Base-by-base conservation (phyloP, 208 protist species). In the Herpetomonas tarakana region DNA sequence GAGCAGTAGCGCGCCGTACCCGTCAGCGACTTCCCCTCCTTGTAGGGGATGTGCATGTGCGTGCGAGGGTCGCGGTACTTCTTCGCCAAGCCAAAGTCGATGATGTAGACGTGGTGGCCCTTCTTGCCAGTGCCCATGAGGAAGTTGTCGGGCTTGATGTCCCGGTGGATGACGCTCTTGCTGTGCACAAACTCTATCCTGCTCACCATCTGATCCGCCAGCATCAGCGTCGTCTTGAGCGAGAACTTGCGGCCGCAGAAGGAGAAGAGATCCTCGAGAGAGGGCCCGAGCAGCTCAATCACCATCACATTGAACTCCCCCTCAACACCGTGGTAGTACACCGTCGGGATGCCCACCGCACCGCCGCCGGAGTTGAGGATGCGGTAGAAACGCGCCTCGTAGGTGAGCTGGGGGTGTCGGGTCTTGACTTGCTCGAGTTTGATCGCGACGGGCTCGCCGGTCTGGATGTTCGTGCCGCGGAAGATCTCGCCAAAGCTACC, bases 41-140 rank as follows among this genome's bases (percentile, higher is more conserved):
- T 88, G 77, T 99, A 99, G 1, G 98, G 94, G 51, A 99, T 99
- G 83, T 99, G 99, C 65, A 94, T 68, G 69, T 98, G 92, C 22
- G 98, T 99, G 56, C 93, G 92, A 14, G 96, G 88, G 71, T 99
- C 98, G 49, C 98, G 82, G 74, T 99, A 99, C 64, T 94, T 96
- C 85, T 99, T 99, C 26, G 98, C 94, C 18, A 99, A 78, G 21
- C 99, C 99, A 84, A 99, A 99, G 83, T 99, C 98, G 70, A 99
- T 99, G 26, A 99, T 83, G 78, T 98, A 97, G 18, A 98, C 91
- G 55, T 94, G 84, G 66, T 94, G 87, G 11, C 83, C 84, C 68
- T 95, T 94, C 60, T 85, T 82, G 22, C 88, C 81, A 14, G 81
- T 85, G 47, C 94, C 94, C 88, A 97, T 97, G 18, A 97, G 64